Evolutionary conservation across 306 rosid species (phyloP), one percentile per base, ranked within the genome.

Genomic region (Acacia acuminata): DNA sequence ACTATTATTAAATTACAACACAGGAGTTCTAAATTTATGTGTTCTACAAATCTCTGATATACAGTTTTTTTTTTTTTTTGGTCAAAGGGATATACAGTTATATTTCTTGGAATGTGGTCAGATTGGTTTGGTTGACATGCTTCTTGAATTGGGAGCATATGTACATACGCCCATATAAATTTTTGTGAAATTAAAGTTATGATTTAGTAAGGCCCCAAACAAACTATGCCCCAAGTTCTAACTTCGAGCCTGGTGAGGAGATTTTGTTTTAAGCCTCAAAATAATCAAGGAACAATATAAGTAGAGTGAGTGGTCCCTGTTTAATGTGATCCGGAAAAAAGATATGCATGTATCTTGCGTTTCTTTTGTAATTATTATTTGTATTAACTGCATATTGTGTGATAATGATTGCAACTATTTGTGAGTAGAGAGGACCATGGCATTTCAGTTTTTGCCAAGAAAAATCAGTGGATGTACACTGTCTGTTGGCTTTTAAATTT

Each of bases 1-100:
- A 77, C n/a, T 60, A 72, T 81, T 53, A 74, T 80, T 43, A 51
- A 15, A 24, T 44, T 24, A 71, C 27, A 11, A 43, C n/a, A 12
- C 55, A 10, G 19, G 36, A 45, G 7, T 45, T 45, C 75, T 43
- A 71, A 71, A 71, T 22, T 43, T 14, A 61, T 79, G 47, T 10
- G 50, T 83, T 44, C 10, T 6, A 44, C 51, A 34, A 24, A 9
- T 65, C 5, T 65, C 24, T 56, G 63, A 32, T 27, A 36, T 44
- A 8, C 19, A 8, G 30, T n/a, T 77, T 58, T 27, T 27, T 27
- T 27, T 27, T 27, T 27, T 27, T 27, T 27, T 27, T 27, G 30
- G 30, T 27, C 30, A 27, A 27, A 27, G 30, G 30, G 63, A 32
- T 27, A 36, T 44, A 9, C 19, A 8, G 30, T 77, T 60, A 15